A percentile compares a stretch with the other conserved stretches of the same genome.
Evolutionary conservation across 305 asterid species (phyloP).

Genomic region (Petunia hybrid): DNA sequence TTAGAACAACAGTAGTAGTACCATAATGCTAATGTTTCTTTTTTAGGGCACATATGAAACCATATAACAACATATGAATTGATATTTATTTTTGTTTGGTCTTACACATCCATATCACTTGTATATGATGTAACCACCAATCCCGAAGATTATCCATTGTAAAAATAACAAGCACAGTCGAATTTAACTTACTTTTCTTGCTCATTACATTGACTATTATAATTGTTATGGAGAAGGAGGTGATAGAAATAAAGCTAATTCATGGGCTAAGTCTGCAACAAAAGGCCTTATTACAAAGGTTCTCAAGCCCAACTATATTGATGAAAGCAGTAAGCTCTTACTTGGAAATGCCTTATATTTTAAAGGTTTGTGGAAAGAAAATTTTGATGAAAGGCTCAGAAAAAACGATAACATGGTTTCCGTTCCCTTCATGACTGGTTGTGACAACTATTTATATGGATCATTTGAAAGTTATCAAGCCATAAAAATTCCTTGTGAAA

Average conservation of each 20-base stretch:
- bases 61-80: too few relatives aligned
- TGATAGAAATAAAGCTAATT: conserved; percentile 23
- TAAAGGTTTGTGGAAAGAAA: conserved; percentile 19
- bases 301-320: neutral
- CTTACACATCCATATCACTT: too few relatives aligned
- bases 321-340: neutral
- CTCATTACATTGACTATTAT: too few relatives aligned
- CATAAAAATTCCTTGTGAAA: neutral
- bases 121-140: too few relatives aligned
- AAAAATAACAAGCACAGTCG: too few relatives aligned
- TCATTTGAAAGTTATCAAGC: conserved; percentile 5
- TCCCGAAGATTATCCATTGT: too few relatives aligned
- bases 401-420: neutral
- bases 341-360: conserved; percentile 35
- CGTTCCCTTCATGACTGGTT: conserved; percentile 32
- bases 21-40: too few relatives aligned
- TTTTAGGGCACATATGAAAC: too few relatives aligned
- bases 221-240: neutral
- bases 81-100: too few relatives aligned
- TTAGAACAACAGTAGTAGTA: too few relatives aligned
- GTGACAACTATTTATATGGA: neutral
- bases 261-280: conserved; percentile 21
- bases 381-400: neutral
- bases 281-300: conserved; percentile 26
- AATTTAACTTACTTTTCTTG: too few relatives aligned